phyloP scores from a whole-genome alignment of 2,329 filamentous ascomycete species.

The Aureobasidium sp. region DNA sequence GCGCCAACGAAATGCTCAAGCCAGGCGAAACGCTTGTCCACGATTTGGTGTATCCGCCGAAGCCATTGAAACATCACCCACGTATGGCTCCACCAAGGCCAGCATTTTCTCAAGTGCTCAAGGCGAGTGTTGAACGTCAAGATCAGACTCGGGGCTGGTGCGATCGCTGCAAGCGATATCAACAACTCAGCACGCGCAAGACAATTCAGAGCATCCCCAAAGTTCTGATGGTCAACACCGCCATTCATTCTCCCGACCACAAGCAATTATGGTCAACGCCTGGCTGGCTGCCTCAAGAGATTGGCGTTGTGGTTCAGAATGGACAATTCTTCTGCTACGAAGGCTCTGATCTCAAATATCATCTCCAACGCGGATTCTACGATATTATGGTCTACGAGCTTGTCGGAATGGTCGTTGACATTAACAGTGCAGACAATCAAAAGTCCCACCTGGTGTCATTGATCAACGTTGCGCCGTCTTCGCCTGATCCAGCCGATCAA shows the following conservation, averaged over 20 bases:
- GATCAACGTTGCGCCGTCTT: slow-evolving; percentile 70
- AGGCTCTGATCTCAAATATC: slow-evolving; percentile 76
- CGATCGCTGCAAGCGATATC: slow-evolving; percentile 81
- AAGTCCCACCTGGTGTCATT: slow-evolving; percentile 88
- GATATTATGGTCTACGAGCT: slow-evolving; percentile 86
- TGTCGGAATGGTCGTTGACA: slow-evolving; percentile 81
- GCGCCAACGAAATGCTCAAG: slow-evolving; percentile 76
- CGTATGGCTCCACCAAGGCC: slow-evolving; percentile 39
- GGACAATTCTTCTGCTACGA: slow-evolving; percentile 95
- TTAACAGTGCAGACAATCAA: slow-evolving; percentile 76
- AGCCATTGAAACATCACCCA: slow-evolving; percentile 37
- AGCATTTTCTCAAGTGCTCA: slow-evolving; percentile 83
- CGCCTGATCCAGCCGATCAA: slow-evolving; percentile 50
- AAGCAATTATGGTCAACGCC: slow-evolving; percentile 80
- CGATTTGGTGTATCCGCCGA: slow-evolving; percentile 72
- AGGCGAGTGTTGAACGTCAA: slow-evolving; percentile 83
- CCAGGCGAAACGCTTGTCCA: slow-evolving; percentile 75
- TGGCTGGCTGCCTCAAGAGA: slow-evolving; percentile 87
- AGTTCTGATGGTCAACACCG: slow-evolving; percentile 81
- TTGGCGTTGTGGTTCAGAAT: slow-evolving; percentile 82
- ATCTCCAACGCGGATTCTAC: slow-evolving; percentile 70
- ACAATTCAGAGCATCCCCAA: slow-evolving; percentile 74
- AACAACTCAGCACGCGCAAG: slow-evolving; percentile 77
- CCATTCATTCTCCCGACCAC: slow-evolving; percentile 65
- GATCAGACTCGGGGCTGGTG: slow-evolving; percentile 91